phyloP scores from a whole-genome alignment of 2,329 filamentous ascomycete genomes.

The Hysterium pulicare region DNA sequence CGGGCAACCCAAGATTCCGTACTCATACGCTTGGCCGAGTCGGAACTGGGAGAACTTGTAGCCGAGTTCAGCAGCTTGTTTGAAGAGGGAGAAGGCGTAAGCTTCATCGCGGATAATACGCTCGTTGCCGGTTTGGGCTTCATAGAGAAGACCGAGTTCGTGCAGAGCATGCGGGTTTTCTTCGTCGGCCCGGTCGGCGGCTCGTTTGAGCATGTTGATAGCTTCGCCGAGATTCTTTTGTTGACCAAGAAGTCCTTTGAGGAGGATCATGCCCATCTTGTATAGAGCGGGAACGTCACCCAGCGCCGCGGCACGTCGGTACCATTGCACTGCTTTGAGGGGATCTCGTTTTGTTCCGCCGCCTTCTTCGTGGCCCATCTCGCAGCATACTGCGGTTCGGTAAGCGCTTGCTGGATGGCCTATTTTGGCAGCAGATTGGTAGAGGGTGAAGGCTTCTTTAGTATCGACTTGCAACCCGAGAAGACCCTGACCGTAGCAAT shows the following conservation, averaged over 20 bases:
- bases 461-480: slow-evolving; percentile 77
- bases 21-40: slow-evolving; percentile 84
- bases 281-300: slow-evolving; percentile 96
- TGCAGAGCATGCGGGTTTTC: slow-evolving; percentile 96
- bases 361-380: slow-evolving; percentile 90
- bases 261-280: slow-evolving; percentile 92
- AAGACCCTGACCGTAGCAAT: slow-evolving; percentile 78
- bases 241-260: slow-evolving; percentile 92
- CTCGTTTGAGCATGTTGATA: slow-evolving; percentile 87
- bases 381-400: slow-evolving; percentile 92
- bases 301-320: slow-evolving; percentile 84
- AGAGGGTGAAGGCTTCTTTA: slow-evolving; percentile 89
- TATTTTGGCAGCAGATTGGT: slow-evolving; percentile 88
- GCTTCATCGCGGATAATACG: slow-evolving; percentile 74
- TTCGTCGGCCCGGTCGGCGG: slow-evolving; percentile 78
- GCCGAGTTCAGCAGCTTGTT: slow-evolving; percentile 79
- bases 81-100: slow-evolving; percentile 79
- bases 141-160: slow-evolving; percentile 68
- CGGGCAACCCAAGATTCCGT: slow-evolving; percentile 76
- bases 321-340: slow-evolving; percentile 96
- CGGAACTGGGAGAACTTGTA: slow-evolving; percentile 96
- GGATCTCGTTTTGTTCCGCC: slow-evolving; percentile 90
- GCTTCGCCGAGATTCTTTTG: slow-evolving; percentile 78
- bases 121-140: slow-evolving; percentile 59
- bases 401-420: slow-evolving; percentile 87